phyloP scores from a whole-genome alignment of 2,329 filamentous ascomycete genomes.

The Zasmidium angulare region DNA sequence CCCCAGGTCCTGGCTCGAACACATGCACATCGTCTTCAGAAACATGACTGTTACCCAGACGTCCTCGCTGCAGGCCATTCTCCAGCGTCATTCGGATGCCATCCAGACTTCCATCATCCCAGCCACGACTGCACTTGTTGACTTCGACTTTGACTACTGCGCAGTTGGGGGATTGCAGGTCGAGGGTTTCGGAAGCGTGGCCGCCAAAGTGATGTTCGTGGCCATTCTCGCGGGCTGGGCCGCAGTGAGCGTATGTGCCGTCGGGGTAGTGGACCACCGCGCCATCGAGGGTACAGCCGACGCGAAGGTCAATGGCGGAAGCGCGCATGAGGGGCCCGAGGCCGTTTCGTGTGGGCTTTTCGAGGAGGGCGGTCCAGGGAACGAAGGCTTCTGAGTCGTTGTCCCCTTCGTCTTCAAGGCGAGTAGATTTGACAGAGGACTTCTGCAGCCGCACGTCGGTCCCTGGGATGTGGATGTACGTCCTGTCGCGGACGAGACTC shows the following conservation, averaged over 20 bases:
- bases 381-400: constrained; percentile 16
- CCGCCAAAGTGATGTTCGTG: constrained; percentile 36
- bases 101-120: constrained; percentile 17
- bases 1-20: constrained; percentile 34
- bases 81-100: constrained; percentile 36
- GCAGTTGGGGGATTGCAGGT: constrained; percentile 30
- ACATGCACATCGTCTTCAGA: constrained; percentile 5
- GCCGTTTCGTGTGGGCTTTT: constrained; percentile 32
- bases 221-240: constrained; percentile 33
- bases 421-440: constrained; percentile 30
- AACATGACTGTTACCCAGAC: constrained; percentile 33
- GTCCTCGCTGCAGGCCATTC: constrained; percentile 30
- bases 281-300: constrained; percentile 48
- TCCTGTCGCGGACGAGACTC: constrained; percentile 32
- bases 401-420: constrained; percentile 22
- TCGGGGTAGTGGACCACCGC: constrained; percentile 49
- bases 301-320: constrained; percentile 45
- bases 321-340: constrained; percentile 41
- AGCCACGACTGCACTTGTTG: constrained; percentile 12
- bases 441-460: constrained; percentile 42
- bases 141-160: constrained; percentile 37
- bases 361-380: constrained; percentile 13
- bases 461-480: constrained; percentile 42
- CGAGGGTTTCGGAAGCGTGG: constrained; percentile 31
- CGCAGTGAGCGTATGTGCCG: constrained; percentile 45